phyloP scores from a whole-genome alignment of 2,329 filamentous ascomycete species.

The Pseudocercospora musae region DNA sequence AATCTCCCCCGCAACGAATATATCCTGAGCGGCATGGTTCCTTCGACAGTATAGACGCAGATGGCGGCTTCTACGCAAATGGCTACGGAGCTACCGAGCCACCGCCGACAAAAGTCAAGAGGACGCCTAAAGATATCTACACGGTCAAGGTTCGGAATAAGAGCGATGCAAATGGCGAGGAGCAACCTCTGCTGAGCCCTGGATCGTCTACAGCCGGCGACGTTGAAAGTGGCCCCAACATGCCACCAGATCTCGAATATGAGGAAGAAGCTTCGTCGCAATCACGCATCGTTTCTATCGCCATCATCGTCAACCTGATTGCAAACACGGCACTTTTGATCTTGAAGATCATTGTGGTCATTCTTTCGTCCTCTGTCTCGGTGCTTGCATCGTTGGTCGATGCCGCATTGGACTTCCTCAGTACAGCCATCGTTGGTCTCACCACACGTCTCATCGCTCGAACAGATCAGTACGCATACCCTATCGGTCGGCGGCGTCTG shows the following conservation, averaged over 20 bases:
- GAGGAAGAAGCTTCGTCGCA: conserved; percentile 70
- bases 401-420: conserved; percentile 75
- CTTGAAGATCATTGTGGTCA: conserved; percentile 72
- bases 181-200: conserved; percentile 36
- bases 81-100: conserved; percentile 7
- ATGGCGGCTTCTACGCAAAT: conserved; percentile 24
- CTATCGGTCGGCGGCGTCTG: conserved; percentile 71
- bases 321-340: conserved; percentile 73
- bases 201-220: conserved; percentile 3
- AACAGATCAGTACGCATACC: conserved; percentile 71
- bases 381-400: conserved; percentile 78
- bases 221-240: conserved; percentile 38
- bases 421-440: conserved; percentile 75
- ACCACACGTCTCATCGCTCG: conserved; percentile 72
- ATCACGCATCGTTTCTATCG: conserved; percentile 74
- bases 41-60: conserved; percentile 22
- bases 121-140: conserved; percentile 84
- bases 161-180: conserved; percentile 49
- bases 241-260: conserved; percentile 65
- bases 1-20: conserved; percentile 18
- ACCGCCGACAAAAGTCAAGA: conserved; percentile 55
- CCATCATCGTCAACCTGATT: conserved; percentile 80
- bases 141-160: conserved; percentile 56
- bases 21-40: conserved; percentile 24
- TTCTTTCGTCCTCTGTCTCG: conserved; percentile 76